Evolutionary conservation across 805 yeast species (phyloP).

Genomic region (Kluyveromyces nonfermentans): DNA sequence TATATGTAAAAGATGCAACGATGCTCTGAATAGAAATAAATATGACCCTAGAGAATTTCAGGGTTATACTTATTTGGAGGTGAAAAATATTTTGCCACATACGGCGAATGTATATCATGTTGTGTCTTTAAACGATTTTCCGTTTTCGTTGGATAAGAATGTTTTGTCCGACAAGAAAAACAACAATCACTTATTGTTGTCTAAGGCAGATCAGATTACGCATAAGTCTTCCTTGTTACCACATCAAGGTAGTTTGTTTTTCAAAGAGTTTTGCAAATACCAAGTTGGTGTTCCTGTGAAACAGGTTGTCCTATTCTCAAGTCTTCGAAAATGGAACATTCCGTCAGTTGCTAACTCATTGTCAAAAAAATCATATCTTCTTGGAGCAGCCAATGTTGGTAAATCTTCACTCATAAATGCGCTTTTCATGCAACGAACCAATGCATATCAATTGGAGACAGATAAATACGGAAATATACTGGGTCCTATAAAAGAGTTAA

Average conservation of each 20-base stretch:
- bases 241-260: slow-evolving; percentile 24
- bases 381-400: slow-evolving; percentile 65
- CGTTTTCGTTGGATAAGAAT: slow-evolving; percentile 41
- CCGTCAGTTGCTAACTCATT: slow-evolving; percentile 14
- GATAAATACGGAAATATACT: slow-evolving; percentile 7
- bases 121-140: slow-evolving; percentile 63
- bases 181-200: slow-evolving; percentile 15
- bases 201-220: slow-evolving; percentile 28
- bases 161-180: slow-evolving; percentile 10
- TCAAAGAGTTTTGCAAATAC: slow-evolving; percentile 23
- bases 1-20: slow-evolving; percentile 49
- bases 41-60: slow-evolving; percentile 31
- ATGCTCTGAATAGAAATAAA: slow-evolving; percentile 37
- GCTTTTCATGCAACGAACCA: slow-evolving; percentile 27
- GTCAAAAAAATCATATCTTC: slow-evolving; percentile 34
- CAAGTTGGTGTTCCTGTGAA: slow-evolving; percentile 24
- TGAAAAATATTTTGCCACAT: slow-evolving; percentile 32
- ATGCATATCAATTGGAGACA: slow-evolving; percentile 12
- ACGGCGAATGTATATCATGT: slow-evolving; percentile 47
- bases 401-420: slow-evolving; percentile 53
- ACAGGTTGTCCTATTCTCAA: slow-evolving; percentile 21
- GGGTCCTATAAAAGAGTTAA: slow-evolving; percentile 2
- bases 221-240: slow-evolving; percentile 12
- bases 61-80: slow-evolving; percentile 21
- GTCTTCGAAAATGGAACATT: slow-evolving; percentile 23